These are phyloP conservation scores for Pseudoscleropodium purum DNA, from an alignment of 225 moss, liverwort and hornwort species.

Conservation along the genomic window DNA sequence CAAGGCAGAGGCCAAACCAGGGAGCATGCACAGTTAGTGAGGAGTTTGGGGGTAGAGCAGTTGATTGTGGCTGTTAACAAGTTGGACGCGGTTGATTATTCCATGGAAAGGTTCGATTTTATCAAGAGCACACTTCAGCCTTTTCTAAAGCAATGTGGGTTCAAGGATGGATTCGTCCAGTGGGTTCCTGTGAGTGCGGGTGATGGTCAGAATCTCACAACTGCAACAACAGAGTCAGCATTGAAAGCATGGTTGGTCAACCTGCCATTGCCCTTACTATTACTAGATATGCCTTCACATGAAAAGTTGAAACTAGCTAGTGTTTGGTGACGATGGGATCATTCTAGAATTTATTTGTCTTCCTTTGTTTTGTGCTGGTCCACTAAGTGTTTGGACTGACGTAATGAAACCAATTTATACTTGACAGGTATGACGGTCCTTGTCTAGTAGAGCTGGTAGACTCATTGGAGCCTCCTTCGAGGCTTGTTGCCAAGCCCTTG, in stretches of 20 bases:
- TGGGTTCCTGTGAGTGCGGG: constrained; percentile 99
- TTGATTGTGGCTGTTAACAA: constrained; percentile 95
- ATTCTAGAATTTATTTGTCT: neutral
- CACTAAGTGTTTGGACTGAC: neutral
- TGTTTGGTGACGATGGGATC: neutral
- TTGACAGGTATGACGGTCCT: constrained; percentile 68
- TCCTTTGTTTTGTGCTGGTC: neutral
- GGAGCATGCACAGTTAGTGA: constrained; percentile 90
- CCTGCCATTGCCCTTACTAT: neutral
- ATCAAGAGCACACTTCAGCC: constrained; percentile 69
- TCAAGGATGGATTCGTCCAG: constrained; percentile 63
- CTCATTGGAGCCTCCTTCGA: constrained; percentile 60
- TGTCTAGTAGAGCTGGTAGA: constrained; percentile 65
- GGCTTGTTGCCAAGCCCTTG: constrained; percentile 69
- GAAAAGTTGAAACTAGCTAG: neutral
- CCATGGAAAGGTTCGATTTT: constrained; percentile 60
- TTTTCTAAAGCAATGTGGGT: constrained; percentile 86
- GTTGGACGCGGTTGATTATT: constrained; percentile 71
- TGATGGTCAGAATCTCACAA: constrained; percentile 75
- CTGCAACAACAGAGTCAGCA: constrained; percentile 53
- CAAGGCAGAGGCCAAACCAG: constrained; percentile 79
- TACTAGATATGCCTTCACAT: neutral
- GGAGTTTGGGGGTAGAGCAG: constrained; percentile 95
- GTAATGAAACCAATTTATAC: neutral
- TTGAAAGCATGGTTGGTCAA: constrained; percentile 61